Percentiles rank a stretch among this genome's conserved stretches.
Evolutionary conservation across 371 early-diverging fungal species (phyloP).

Genomic region (Mortierella sp.): DNA sequence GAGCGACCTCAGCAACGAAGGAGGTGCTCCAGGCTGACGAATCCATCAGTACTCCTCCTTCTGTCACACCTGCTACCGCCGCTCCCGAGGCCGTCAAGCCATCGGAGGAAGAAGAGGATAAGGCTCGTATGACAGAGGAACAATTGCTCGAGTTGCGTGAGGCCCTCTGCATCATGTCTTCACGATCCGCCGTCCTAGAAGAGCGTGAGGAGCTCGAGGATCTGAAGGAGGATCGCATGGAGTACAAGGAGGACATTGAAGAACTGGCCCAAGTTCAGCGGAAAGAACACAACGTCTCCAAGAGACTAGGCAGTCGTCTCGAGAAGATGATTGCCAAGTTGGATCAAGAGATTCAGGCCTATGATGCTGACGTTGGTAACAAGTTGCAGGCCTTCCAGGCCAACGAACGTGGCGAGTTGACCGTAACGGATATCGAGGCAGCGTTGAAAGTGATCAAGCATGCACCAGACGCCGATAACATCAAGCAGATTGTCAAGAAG

Average conservation of each 20-base stretch:
- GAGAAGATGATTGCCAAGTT: constrained; percentile 78
- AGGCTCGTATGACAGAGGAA: constrained; percentile 67
- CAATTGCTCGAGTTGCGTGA: constrained; percentile 74
- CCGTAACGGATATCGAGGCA: constrained; percentile 69
- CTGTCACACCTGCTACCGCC: background rate
- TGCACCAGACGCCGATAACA: constrained; percentile 70
- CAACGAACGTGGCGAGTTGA: constrained; percentile 67
- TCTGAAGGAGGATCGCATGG: constrained; percentile 72
- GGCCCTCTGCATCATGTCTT: constrained; percentile 69
- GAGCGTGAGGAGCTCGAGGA: constrained; percentile 76
- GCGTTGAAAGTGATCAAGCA: constrained; percentile 72
- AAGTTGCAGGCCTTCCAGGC: constrained; percentile 59
- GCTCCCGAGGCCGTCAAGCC: background rate
- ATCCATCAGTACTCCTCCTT: background rate
- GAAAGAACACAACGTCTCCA: constrained; percentile 65
- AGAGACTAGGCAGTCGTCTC: constrained; percentile 67
- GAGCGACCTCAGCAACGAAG: constrained; percentile 27
- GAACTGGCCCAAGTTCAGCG: constrained; percentile 68
- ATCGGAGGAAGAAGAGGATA: constrained; percentile 54
- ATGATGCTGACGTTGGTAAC: constrained; percentile 59
- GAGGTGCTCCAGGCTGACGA: constrained; percentile 15
- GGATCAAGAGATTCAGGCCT: constrained; percentile 74
- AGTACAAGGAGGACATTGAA: constrained; percentile 73
- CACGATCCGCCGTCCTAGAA: constrained; percentile 72
- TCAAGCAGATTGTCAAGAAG: constrained; percentile 73